Evolutionary conservation across 805 yeast genomes (phyloP).

Genomic region (Yarrowia yakushimensis): DNA sequence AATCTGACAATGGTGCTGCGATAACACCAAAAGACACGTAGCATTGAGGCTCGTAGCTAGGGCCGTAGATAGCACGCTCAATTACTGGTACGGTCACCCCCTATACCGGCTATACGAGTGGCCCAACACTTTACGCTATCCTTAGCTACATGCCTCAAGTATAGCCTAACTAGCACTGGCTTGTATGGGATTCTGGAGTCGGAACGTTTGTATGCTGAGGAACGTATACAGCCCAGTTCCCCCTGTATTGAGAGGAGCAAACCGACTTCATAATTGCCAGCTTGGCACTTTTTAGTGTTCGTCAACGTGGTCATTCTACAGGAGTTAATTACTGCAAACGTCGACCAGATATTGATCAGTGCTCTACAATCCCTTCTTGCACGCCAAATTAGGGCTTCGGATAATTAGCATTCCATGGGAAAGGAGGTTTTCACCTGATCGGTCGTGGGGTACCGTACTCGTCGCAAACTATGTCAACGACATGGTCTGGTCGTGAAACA

Average conservation of each 20-base stretch:
- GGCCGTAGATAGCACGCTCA: too few relatives aligned
- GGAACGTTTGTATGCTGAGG: neutral
- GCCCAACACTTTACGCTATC: neutral
- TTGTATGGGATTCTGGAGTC: neutral
- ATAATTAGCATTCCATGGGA: neutral
- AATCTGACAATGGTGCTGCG: neutral
- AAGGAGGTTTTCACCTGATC: neutral
- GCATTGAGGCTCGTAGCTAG: too few relatives aligned
- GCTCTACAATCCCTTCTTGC: neutral
- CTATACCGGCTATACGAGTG: neutral
- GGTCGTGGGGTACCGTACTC: too few relatives aligned
- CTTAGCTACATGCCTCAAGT: conserved; percentile 7
- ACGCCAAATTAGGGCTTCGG: neutral
- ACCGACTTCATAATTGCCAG: too few relatives aligned
- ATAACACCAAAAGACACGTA: neutral
- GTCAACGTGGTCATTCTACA: neutral
- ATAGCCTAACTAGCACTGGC: neutral
- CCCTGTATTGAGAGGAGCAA: too few relatives aligned
- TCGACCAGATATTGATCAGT: too few relatives aligned
- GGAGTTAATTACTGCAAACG: too few relatives aligned
- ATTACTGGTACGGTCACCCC: too few relatives aligned
- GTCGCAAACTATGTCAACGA: neutral
- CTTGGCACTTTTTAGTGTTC: neutral
- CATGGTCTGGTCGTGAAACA: neutral
- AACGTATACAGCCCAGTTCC: neutral